phyloP scores from a whole-genome alignment of 148 eudicot genomes.

The Dianthus caryophyllus region DNA sequence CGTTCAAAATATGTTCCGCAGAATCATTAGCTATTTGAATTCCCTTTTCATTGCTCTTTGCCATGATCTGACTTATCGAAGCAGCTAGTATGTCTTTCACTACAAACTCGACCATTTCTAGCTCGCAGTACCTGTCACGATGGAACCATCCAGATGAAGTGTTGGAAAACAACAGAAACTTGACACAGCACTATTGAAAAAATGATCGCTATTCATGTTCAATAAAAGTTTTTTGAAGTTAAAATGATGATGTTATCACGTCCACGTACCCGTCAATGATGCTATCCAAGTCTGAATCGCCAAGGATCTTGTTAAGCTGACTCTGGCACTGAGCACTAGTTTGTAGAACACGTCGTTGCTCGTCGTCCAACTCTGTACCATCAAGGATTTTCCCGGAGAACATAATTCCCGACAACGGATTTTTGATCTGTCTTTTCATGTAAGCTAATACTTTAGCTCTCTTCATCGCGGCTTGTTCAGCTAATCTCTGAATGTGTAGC shows the following conservation, averaged over 20 bases:
- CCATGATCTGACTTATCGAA: conserved; percentile 79
- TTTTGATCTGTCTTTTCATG: conserved; percentile 65
- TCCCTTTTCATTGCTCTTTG: conserved; percentile 66
- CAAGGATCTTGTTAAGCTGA: conserved; percentile 80
- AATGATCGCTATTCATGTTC: neutral
- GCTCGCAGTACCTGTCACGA: conserved; percentile 63
- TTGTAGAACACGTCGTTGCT: conserved; percentile 49
- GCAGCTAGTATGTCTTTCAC: conserved; percentile 64
- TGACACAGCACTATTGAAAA: neutral
- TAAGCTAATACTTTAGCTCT: conserved; percentile 65
- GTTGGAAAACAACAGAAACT: neutral
- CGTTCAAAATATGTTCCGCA: conserved; percentile 35
- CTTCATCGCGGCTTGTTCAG: conserved; percentile 78
- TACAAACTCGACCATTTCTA: conserved; percentile 83
- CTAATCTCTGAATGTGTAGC: conserved; percentile 68
- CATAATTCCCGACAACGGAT: conserved; percentile 78
- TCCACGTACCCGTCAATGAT: conserved; percentile 77
- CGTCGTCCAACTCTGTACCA: conserved; percentile 57
- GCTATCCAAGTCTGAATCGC: conserved; percentile 78
- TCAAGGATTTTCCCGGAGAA: conserved; percentile 67
- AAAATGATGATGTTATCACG: neutral
- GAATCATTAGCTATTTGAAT: conserved; percentile 49
- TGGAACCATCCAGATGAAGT: neutral
- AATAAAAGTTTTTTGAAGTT: too few species aligned
- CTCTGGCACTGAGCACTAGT: conserved; percentile 73